Percentiles rank a stretch among this genome's conserved stretches.
Conservation (phyloP, 352 stramenopile genomes). For the Albugo laibachii region DNA sequence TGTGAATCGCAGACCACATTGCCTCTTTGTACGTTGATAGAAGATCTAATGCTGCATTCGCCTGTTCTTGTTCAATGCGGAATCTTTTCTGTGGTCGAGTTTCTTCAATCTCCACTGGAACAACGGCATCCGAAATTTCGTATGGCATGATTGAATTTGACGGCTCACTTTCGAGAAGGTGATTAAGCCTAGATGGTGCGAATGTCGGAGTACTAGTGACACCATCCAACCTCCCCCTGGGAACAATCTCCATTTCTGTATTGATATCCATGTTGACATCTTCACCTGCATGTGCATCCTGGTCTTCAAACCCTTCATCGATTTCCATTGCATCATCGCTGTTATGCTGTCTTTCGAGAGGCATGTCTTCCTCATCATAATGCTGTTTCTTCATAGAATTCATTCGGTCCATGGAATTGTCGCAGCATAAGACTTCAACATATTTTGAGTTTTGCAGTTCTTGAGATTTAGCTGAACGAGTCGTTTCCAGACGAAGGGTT, state of each 20-base stretch:
- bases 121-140: too few relatives aligned
- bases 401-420: too few relatives aligned
- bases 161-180: too few relatives aligned
- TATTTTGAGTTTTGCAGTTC: neutral
- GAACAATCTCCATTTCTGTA: neutral
- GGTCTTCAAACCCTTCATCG: neutral
- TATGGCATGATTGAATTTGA: too few relatives aligned
- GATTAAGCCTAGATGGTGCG: too few relatives aligned
- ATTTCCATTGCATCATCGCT: neutral
- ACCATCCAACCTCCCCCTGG: neutral
- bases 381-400: too few relatives aligned
- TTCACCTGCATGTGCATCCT: neutral
- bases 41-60: neutral
- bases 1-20: neutral
- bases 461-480: neutral
- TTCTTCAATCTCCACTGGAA: too few relatives aligned
- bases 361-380: neutral
- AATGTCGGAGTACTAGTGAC: too few relatives aligned
- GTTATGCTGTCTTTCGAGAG: neutral
- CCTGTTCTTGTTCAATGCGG: too few relatives aligned
- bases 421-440: neutral
- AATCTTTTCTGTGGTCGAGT: too few relatives aligned
- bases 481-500: neutral
- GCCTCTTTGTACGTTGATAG: conserved; percentile 3
- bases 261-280: neutral